Base-by-base conservation (phyloP, 2,329 filamentous ascomycete genomes). In the Septoria linicola region DNA sequence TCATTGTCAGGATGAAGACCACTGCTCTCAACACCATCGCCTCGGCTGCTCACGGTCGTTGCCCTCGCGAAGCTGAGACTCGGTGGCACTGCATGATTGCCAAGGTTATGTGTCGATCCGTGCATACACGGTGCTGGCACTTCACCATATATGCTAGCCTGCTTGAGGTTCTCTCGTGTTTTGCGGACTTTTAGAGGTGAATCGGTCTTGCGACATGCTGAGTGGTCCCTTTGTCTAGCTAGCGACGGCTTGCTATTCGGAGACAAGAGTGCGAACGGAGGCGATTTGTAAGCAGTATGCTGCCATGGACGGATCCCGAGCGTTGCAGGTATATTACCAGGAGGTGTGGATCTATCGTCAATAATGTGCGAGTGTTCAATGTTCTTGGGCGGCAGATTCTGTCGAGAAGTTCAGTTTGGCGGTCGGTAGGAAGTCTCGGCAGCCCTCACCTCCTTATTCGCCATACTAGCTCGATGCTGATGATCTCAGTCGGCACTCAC, bases 121-220 rank as follows among this genome's bases (percentile, higher is more conserved):
- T 55, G 55, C 49, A 57, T 34, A 40, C 58, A 60, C 11, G 64
- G 63, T 19, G 62, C 63, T 35, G 61, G 59, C 20, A 66, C 54
- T 34, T 63, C 61, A 8, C 57, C 45, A 46, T 55, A 62, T 8
- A 55, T 48, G 39, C 37, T 49, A 30, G 51, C 32, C 8, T 62
- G 51, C 37, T 57, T 63, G 20, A 68, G 58, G 43, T 67, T 66
- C 53, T 69, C 66, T n/a, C 67, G 57, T 14, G 66, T 68, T 49
- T 69, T 68, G 21, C 64, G 65, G 11, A 69, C 64, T 25, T 62
- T 64, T 14, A 69, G 51, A 21, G 66, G 66, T n/a, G 64, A 66
- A 17, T 61, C 59, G 20, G 59, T 52, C 35, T 43, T 50, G 16
- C 60, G 54, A 52, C 66, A 68, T 16, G 63, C 60, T 11, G 65